Percentiles rank a stretch among this genome's conserved stretches.
These are phyloP conservation scores for Scheffersomyces amazonensis DNA, from an alignment of 805 yeast species.

Conservation along the genomic window DNA sequence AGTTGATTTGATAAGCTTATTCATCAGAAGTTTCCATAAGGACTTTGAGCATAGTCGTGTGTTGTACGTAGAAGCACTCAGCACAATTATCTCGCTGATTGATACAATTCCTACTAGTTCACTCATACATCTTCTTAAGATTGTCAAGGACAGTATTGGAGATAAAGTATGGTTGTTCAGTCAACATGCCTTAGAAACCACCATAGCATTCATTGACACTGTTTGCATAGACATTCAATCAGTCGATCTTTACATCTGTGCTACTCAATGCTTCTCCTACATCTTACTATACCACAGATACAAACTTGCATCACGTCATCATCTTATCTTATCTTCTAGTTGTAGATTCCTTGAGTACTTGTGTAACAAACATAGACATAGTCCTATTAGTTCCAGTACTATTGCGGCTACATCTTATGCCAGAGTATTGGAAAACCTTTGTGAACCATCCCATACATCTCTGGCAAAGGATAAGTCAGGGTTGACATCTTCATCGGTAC, in stretches of 20 bases:
- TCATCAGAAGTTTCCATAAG: background rate
- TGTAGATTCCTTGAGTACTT: constrained; percentile 50
- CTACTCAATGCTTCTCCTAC: constrained; percentile 54
- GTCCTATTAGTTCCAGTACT: constrained; percentile 1
- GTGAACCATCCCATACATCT: constrained; percentile 60
- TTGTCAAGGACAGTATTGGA: constrained; percentile 8
- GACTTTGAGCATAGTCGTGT: background rate
- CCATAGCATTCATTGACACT: constrained; percentile 39
- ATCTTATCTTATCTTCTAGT: constrained; percentile 52
- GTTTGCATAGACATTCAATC: constrained; percentile 10
- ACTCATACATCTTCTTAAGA: background rate
- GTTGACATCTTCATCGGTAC: constrained; percentile 50
- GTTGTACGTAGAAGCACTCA: background rate
- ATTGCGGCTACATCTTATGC: constrained; percentile 48
- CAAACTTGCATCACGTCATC: constrained; percentile 71
- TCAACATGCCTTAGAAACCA: constrained; percentile 64
- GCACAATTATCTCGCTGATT: background rate
- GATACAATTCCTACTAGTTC: background rate
- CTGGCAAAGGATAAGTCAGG: constrained; percentile 24
- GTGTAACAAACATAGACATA: constrained; percentile 17
- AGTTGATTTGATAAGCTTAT: background rate
- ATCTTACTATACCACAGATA: constrained; percentile 66
- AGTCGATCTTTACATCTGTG: constrained; percentile 30
- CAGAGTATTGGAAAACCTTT: constrained; percentile 62
- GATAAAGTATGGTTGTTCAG: constrained; percentile 56